Evolutionary conservation across 306 rosid genomes (phyloP).

Genomic region (Pterocarpus macrocarpus): DNA sequence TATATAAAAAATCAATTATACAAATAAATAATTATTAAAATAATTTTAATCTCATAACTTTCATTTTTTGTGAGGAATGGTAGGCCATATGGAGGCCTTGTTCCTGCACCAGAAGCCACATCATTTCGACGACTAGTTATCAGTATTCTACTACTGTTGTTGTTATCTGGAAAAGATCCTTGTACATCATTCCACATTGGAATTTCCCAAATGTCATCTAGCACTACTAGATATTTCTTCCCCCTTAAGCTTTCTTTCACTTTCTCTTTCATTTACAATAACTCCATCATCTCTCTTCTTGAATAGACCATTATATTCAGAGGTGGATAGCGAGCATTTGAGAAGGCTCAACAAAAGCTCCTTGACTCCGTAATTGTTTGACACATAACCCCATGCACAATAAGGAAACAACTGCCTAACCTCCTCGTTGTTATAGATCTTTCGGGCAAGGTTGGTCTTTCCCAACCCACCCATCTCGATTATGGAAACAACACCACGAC

Average conservation of each 20-base stretch:
- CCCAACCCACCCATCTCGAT: constrained; percentile 41
- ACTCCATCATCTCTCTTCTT: too few species aligned
- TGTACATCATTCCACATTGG: neutral
- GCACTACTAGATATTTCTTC: constrained; percentile 22
- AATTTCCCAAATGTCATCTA: constrained; percentile 17
- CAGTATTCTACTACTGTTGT: constrained; percentile 31
- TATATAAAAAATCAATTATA: too few species aligned
- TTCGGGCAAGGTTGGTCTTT: constrained; percentile 40
- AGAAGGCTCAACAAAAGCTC: constrained; percentile 17
- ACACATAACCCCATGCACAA: constrained; percentile 30
- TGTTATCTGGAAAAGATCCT: constrained; percentile 11
- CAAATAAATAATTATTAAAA: too few species aligned
- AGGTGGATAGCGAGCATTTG: neutral
- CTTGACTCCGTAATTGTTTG: neutral
- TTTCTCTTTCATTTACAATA: neutral
- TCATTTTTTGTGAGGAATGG: neutral
- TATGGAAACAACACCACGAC: constrained; percentile 21
- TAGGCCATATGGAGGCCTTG: neutral
- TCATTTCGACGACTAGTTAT: neutral
- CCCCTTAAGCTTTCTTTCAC: neutral
- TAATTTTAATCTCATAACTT: too few species aligned
- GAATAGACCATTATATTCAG: neutral
- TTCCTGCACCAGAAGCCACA: neutral
- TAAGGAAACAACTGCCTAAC: neutral
- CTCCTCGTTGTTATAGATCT: neutral